These are phyloP conservation scores for Cryphonectria naterciae DNA, from an alignment of 2,329 filamentous ascomycete genomes.

Conservation along the genomic window DNA sequence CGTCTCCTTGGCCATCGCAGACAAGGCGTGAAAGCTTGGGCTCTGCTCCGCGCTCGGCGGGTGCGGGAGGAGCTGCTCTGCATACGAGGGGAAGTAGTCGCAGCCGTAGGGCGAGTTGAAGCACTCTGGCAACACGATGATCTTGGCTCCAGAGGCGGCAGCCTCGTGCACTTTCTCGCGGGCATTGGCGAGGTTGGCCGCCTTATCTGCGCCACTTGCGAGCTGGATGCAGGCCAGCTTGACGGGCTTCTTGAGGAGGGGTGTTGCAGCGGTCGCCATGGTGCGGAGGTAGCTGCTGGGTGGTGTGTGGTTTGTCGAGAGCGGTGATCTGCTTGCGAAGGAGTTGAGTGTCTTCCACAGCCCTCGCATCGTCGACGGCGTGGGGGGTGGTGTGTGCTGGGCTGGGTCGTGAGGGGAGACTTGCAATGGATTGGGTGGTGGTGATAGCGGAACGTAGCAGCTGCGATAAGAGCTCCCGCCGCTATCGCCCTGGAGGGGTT, in stretches of 20 bases:
- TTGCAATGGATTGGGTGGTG: not conserved
- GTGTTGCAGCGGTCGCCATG: constrained; percentile 38
- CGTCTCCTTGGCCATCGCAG: constrained; percentile 77
- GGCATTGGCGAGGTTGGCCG: constrained; percentile 79
- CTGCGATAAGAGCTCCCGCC: constrained; percentile 24
- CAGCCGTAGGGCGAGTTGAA: constrained; percentile 98
- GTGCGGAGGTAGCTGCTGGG: constrained; percentile 37
- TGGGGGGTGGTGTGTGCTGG: no score
- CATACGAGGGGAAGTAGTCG: constrained; percentile 87
- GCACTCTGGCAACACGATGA: constrained; percentile 95
- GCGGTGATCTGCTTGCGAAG: constrained; percentile 11
- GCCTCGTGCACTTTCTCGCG: constrained; percentile 83
- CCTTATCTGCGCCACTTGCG: constrained; percentile 80
- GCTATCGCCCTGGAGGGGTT: constrained; percentile 7
- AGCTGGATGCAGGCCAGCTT: constrained; percentile 84
- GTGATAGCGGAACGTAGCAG: not conserved
- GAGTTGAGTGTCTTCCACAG: constrained; percentile 24
- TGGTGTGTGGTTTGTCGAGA: constrained; percentile 26
- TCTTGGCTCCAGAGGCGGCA: constrained; percentile 72
- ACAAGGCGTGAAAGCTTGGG: constrained; percentile 85
- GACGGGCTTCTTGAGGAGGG: constrained; percentile 72
- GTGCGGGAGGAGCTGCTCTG: constrained; percentile 80
- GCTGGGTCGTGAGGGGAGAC: not conserved
- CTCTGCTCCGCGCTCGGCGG: constrained; percentile 72
- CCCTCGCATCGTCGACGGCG: constrained; percentile 20